Base-by-base conservation (phyloP, 208 protist species). In the Trypanosoma vivax region DNA sequence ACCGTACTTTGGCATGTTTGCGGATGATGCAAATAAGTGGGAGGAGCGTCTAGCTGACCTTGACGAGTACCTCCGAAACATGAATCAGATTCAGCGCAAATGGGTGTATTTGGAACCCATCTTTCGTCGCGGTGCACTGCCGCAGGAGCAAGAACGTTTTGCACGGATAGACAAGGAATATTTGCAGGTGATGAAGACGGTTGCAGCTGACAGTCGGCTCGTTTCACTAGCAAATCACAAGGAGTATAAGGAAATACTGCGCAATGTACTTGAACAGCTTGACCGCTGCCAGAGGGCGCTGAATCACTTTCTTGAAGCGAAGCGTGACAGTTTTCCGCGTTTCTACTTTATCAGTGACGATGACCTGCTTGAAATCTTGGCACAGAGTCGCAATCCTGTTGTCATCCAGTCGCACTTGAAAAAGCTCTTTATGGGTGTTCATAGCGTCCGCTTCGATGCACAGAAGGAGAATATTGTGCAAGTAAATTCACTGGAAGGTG, bases 321-420 rank as follows among this genome's bases (percentile, higher is more conserved):
- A 99, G 77, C 89, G 98, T 21, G 86, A 94, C 57, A 77, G 80
- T 57, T 96, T 96, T 61, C 94, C 93, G n/a, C 82, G 97, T 37
- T 99, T 99, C 70, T 99, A 99, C 67, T 99, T 99, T 73, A 97
- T 99, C 73, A 97, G 96, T 69, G 98, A 99, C 75, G 96, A 99
- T 60, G 98, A 99, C 56, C 71, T 99, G 31, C 84, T 99, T 5
- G 96, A 99, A 71, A 98, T 99, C 59, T 70, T 98, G 4, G 94
- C 92, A 13, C 95, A 97, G 65, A 85, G 89, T 56, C 89, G 90
- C 47, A 98, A 98, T 67, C 94, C 96, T 0, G 59, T 62, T 14
- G 92, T 99, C 18, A 98, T 99, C 47, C 96, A 98, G 78, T 78
- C 89, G 7, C 97, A 99, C 71, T 76, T 99, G 5, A 98, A 98